Evolutionary conservation across 2,329 filamentous ascomycete genomes (phyloP).

Genomic region (Epichloe bromicola): DNA sequence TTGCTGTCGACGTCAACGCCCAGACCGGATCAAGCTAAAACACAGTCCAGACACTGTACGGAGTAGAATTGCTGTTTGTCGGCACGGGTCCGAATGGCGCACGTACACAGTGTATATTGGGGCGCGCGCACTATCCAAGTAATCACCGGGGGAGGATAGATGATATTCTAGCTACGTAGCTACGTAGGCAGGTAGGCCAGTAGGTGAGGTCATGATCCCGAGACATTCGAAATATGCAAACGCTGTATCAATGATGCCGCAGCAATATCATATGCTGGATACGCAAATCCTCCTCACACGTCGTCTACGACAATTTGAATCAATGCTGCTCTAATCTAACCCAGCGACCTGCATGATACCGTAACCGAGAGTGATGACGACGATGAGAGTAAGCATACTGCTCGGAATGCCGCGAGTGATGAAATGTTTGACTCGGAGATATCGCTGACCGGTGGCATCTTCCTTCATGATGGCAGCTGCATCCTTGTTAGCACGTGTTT

Average conservation of each 20-base stretch:
- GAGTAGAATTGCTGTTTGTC: not conserved
- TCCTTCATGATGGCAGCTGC: slow-evolving; percentile 98
- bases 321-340: slow-evolving; percentile 28
- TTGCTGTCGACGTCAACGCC: not conserved
- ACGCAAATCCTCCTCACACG: not conserved
- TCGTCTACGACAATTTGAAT: not conserved
- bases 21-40: not conserved
- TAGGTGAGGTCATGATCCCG: not conserved
- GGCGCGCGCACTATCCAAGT: not conserved
- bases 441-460: slow-evolving; percentile 82
- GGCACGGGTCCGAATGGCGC: too few species aligned
- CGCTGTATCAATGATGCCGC: not conserved
- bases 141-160: not conserved
- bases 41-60: not conserved
- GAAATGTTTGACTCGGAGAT: slow-evolving; percentile 87
- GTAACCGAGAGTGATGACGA: slow-evolving; percentile 84
- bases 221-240: too few species aligned
- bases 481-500: slow-evolving; percentile 10
- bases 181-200: not conserved
- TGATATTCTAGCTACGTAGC: not conserved
- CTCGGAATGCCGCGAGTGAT: slow-evolving; percentile 85
- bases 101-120: not conserved
- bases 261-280: not conserved
- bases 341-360: slow-evolving; percentile 71
- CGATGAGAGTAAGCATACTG: slow-evolving; percentile 65